Evolutionary conservation across 208 protist species (phyloP).

Genomic region (Naegleria lovaniensis): DNA sequence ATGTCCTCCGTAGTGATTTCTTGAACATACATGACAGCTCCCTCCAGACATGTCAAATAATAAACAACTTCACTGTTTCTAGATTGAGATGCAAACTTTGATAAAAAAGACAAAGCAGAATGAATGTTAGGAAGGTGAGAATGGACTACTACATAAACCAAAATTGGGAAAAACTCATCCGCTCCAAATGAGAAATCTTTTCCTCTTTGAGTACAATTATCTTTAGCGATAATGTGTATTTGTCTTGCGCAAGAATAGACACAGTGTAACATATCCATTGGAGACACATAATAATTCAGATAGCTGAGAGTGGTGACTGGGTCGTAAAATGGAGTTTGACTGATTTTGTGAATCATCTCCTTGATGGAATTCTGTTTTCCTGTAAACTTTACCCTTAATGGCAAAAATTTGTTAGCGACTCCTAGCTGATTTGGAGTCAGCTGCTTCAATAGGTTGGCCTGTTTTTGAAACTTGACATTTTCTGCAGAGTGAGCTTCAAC

Average conservation of each 20-base stretch:
- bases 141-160: background rate
- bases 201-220: background rate
- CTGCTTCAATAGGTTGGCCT: background rate
- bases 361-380: conserved; percentile 4
- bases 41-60: conserved; percentile 22
- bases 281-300: background rate
- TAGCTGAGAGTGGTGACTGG: background rate
- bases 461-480: background rate
- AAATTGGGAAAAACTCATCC: conserved; percentile 1
- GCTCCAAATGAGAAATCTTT: conserved; percentile 22
- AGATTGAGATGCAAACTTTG: background rate
- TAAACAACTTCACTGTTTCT: background rate
- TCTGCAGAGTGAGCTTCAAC: background rate
- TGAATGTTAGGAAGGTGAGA: background rate
- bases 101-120: background rate
- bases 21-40: conserved; percentile 13
- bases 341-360: background rate
- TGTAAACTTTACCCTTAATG: background rate
- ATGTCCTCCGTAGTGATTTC: background rate
- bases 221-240: background rate
- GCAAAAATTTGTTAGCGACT: background rate
- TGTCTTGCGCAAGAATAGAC: conserved; percentile 10
- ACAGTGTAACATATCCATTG: conserved; percentile 23
- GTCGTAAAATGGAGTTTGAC: background rate
- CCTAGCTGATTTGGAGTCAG: background rate